A percentile compares a stretch with the other conserved stretches of the same genome.
Conservation (phyloP, 2,329 filamentous ascomycete species). For the Monilinia fructicola region DNA sequence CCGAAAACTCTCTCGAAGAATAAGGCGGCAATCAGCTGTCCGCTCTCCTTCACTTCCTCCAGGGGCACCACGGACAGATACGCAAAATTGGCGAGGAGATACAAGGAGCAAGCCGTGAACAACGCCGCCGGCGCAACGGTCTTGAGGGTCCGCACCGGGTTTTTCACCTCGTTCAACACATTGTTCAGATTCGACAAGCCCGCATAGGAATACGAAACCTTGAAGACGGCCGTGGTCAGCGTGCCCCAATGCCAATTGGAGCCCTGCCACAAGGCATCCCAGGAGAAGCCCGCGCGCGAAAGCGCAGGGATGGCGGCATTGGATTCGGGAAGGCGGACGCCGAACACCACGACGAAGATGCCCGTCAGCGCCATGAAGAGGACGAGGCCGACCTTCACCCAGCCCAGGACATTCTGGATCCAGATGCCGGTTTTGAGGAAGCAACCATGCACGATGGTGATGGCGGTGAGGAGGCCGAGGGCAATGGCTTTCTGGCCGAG, state of each 20-base stretch:
- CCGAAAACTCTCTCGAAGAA: conserved; percentile 59
- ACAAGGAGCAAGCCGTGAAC: conserved; percentile 52
- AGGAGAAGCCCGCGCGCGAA: conserved; percentile 36
- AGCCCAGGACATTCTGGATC: conserved; percentile 62
- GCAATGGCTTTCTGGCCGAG: conserved; percentile 49
- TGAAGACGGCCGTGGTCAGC: conserved; percentile 56
- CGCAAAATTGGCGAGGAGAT: conserved; percentile 59
- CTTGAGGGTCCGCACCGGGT: conserved; percentile 57
- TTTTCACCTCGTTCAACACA: conserved; percentile 57
- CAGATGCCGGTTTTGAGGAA: conserved; percentile 57
- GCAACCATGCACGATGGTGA: conserved; percentile 60
- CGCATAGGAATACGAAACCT: conserved; percentile 56
- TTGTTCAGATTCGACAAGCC: conserved; percentile 56
- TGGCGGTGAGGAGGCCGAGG: conserved; percentile 52
- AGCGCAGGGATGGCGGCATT: conserved; percentile 26
- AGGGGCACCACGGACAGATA: conserved; percentile 59
- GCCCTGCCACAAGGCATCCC: conserved; percentile 59
- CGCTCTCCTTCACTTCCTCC: conserved; percentile 54
- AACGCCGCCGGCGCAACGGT: conserved; percentile 56
- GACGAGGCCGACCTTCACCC: conserved; percentile 61
- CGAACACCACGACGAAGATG: conserved; percentile 56
- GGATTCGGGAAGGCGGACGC: conserved; percentile 33
- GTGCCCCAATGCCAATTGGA: conserved; percentile 69
- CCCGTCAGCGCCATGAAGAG: conserved; percentile 62
- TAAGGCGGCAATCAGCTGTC: conserved; percentile 54